phyloP scores from a whole-genome alignment of 192 early-diverging fungal genomes.

The Linnemannia zychae region DNA sequence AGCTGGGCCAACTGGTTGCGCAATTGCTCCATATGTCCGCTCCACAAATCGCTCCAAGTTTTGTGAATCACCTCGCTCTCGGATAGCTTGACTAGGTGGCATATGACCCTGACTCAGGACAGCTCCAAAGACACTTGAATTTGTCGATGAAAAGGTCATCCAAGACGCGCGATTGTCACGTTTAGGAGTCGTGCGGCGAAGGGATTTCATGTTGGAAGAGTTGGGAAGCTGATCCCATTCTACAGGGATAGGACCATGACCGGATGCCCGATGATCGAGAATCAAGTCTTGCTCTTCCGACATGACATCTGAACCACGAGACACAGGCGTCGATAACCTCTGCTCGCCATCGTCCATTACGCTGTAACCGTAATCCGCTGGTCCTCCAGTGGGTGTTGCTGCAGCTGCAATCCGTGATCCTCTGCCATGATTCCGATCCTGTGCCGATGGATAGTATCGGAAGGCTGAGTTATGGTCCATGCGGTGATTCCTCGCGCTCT shows the following conservation, averaged over 20 bases:
- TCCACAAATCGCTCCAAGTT: conserved; percentile 44
- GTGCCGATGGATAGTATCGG: neutral
- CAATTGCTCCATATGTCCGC: neutral
- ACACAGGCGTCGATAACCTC: neutral
- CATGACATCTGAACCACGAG: neutral
- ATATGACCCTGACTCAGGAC: conserved; percentile 39
- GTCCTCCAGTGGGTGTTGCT: neutral
- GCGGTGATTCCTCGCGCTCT: neutral
- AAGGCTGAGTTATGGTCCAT: neutral
- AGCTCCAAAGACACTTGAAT: conserved; percentile 30
- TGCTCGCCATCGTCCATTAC: neutral
- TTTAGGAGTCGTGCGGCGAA: conserved; percentile 38
- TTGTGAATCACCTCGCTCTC: conserved; percentile 4
- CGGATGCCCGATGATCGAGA: neutral
- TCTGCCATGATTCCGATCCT: neutral
- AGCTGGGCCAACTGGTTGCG: neutral
- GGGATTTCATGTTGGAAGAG: neutral
- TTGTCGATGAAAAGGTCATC: conserved; percentile 40
- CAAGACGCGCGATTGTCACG: conserved; percentile 42
- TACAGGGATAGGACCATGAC: neutral
- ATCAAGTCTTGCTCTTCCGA: neutral
- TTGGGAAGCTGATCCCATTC: conserved; percentile 4
- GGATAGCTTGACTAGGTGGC: conserved; percentile 35
- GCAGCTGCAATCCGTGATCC: neutral
- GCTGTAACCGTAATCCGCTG: neutral